Evolutionary conservation across 2,329 filamentous ascomycete species (phyloP).

Genomic region (Fusarium verrucosum): DNA sequence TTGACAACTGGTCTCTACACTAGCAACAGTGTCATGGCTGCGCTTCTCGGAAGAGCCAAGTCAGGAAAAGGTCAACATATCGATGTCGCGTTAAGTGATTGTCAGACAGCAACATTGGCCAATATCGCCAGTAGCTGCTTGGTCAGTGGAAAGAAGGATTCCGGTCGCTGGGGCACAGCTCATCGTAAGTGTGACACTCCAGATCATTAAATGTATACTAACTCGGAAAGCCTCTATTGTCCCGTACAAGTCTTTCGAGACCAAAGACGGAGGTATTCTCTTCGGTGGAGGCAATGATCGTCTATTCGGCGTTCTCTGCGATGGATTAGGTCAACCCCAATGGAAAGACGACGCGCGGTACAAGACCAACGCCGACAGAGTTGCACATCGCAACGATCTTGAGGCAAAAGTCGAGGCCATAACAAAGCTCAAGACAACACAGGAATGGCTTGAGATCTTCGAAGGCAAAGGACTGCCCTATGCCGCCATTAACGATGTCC

Average conservation of each 20-base stretch:
- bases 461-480: slow-evolving; percentile 94
- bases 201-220: neutral
- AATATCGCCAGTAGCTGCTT: slow-evolving; percentile 94
- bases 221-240: slow-evolving; percentile 82
- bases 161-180: slow-evolving; percentile 93
- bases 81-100: slow-evolving; percentile 90
- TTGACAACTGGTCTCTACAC: slow-evolving; percentile 95
- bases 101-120: slow-evolving; percentile 91
- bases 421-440: slow-evolving; percentile 79
- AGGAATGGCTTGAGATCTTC: slow-evolving; percentile 86
- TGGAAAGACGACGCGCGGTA: slow-evolving; percentile 70
- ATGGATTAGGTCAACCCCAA: slow-evolving; percentile 65
- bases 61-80: slow-evolving; percentile 90
- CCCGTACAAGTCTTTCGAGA: slow-evolving; percentile 87
- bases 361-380: slow-evolving; percentile 68
- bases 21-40: slow-evolving; percentile 94
- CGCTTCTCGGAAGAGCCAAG: slow-evolving; percentile 77
- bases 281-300: slow-evolving; percentile 78
- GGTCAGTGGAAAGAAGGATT: slow-evolving; percentile 86
- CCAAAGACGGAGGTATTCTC: slow-evolving; percentile 74
- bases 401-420: slow-evolving; percentile 81
- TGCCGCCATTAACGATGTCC: slow-evolving; percentile 92
- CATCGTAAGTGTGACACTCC: slow-evolving; percentile 71
- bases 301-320: slow-evolving; percentile 72
- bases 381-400: slow-evolving; percentile 77